Conservation (phyloP, 1,139 yeast genomes). For the Petasospora fabianii region DNA sequence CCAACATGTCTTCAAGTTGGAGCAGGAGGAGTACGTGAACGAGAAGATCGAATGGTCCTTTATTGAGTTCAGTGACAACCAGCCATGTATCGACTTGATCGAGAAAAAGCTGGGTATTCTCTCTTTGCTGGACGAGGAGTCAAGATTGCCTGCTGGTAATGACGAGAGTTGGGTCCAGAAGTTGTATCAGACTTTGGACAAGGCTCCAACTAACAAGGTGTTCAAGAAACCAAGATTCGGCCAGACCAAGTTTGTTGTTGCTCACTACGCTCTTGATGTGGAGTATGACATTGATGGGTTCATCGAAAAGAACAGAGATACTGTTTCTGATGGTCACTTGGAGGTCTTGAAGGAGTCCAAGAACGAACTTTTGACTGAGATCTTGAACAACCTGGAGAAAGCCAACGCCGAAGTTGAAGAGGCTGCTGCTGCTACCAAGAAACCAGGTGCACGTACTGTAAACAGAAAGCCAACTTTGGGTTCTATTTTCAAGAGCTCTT, state of each 20-base stretch:
- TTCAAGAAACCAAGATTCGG: slow-evolving; percentile 96
- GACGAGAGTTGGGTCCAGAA: slow-evolving; percentile 93
- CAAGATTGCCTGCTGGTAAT: slow-evolving; percentile 89
- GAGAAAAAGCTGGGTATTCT: slow-evolving; percentile 88
- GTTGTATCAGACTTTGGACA: slow-evolving; percentile 80
- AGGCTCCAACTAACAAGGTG: slow-evolving; percentile 71
- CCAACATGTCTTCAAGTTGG: slow-evolving; percentile 94
- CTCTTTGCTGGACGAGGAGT: slow-evolving; percentile 89
- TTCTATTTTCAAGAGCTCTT: slow-evolving; percentile 86
- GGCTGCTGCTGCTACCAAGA: slow-evolving; percentile 32
- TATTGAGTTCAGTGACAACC: slow-evolving; percentile 94
- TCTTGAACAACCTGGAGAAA: slow-evolving; percentile 63
- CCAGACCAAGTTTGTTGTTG: slow-evolving; percentile 82
- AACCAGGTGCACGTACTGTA: slow-evolving; percentile 39
- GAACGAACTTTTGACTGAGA: slow-evolving; percentile 59
- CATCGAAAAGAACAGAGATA: slow-evolving; percentile 94
- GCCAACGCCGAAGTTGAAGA: slow-evolving; percentile 49
- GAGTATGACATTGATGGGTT: slow-evolving; percentile 91
- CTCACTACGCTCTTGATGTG: slow-evolving; percentile 94
- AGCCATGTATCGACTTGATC: slow-evolving; percentile 92
- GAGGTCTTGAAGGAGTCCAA: slow-evolving; percentile 73
- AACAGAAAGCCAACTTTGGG: slow-evolving; percentile 91
- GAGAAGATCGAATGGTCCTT: slow-evolving; percentile 97
- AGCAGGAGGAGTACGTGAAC: slow-evolving; percentile 88
- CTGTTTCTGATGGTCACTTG: slow-evolving; percentile 93